Evolutionary conservation across 805 yeast species (phyloP).

Genomic region (Cyberlindnera xishuangbannaensis): DNA sequence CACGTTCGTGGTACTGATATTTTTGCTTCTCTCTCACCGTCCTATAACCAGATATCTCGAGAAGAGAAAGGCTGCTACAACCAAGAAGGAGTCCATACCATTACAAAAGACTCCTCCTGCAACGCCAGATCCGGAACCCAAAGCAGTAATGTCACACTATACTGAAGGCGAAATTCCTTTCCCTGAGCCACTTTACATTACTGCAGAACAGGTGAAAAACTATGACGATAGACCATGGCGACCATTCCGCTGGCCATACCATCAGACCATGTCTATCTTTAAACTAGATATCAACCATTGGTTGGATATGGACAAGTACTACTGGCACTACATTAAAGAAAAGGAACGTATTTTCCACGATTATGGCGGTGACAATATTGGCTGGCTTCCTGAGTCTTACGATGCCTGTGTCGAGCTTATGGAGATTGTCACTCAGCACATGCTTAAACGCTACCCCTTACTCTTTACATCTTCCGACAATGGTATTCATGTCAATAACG

Average conservation of each 20-base stretch:
- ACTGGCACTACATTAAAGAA: constrained; percentile 59
- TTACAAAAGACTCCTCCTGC: neutral
- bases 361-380: constrained; percentile 58
- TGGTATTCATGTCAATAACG: constrained; percentile 53
- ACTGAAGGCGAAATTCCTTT: constrained; percentile 16
- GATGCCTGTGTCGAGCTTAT: constrained; percentile 59
- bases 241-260: constrained; percentile 77
- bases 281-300: constrained; percentile 69
- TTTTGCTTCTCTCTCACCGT: too few relatives aligned
- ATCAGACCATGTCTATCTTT: constrained; percentile 72
- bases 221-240: constrained; percentile 79
- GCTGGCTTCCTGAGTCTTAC: constrained; percentile 59
- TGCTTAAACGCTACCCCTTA: constrained; percentile 57
- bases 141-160: neutral
- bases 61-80: too few relatives aligned
- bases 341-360: constrained; percentile 51
- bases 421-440: constrained; percentile 55
- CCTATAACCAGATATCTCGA: too few relatives aligned
- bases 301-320: constrained; percentile 77
- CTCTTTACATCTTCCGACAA: constrained; percentile 44
- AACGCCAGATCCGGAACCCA: neutral
- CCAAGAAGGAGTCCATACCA: too few relatives aligned
- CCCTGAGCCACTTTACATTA: constrained; percentile 55
- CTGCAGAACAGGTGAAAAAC: constrained; percentile 58
- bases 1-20: too few relatives aligned